phyloP scores from a whole-genome alignment of 2,329 filamentous ascomycete species.

The Neophaeococcomyces mojaviensis region DNA sequence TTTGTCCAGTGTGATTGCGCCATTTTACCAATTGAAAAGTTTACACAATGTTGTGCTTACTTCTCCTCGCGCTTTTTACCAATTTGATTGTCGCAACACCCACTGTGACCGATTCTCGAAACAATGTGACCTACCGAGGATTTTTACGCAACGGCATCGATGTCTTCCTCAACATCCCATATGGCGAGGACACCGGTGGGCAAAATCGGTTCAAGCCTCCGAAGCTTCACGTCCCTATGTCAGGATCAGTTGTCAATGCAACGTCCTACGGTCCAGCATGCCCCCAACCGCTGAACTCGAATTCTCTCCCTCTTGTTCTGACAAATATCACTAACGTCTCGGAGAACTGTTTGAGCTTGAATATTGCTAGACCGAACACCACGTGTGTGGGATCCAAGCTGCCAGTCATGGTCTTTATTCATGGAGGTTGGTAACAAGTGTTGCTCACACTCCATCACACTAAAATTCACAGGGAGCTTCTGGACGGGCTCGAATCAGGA shows the following conservation, averaged over 20 bases:
- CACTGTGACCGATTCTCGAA: constrained; percentile 1
- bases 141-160: constrained; percentile 20
- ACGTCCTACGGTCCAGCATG: constrained; percentile 23
- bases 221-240: constrained; percentile 20
- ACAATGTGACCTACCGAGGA: constrained; percentile 19
- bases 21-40: background rate
- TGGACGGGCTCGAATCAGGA: constrained; percentile 8
- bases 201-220: constrained; percentile 26
- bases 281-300: constrained; percentile 14
- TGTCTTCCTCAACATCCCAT: constrained; percentile 24
- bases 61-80: background rate
- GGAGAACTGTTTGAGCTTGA: constrained; percentile 30
- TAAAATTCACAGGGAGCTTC: constrained; percentile 7
- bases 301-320: constrained; percentile 7
- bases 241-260: constrained; percentile 21
- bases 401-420: constrained; percentile 26
- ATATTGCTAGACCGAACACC: constrained; percentile 19
- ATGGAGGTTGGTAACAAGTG: constrained; percentile 17
- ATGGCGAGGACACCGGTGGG: constrained; percentile 25
- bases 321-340: constrained; percentile 19
- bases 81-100: background rate
- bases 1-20: too few relatives aligned
- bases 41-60: background rate
- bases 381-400: constrained; percentile 18
- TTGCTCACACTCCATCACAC: background rate